Evolutionary conservation across 257 asterid genomes (phyloP), one percentile per base, ranked within the genome.

Genomic region (Penstemon eatonii): DNA sequence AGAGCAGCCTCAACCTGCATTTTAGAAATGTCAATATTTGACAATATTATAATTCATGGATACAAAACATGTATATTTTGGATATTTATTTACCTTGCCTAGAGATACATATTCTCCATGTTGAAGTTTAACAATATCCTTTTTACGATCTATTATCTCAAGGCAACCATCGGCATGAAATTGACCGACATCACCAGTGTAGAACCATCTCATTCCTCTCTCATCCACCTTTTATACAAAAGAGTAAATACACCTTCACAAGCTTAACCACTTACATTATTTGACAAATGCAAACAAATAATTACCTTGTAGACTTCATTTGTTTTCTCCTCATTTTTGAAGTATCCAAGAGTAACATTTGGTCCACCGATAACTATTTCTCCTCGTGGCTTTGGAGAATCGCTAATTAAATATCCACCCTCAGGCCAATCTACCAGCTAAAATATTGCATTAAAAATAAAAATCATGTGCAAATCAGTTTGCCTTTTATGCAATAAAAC

Each of bases 41-140:
- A 33, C 60, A 73, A 25, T 1, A 18, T 8, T 47, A 54, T 5
- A 40, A 54, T 39, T 40, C 1, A 25, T 25, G 33, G 33, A 25
- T 25, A 25, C 2, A 25, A 25, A 25, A 67, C 63, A 19, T 19
- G 8, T 12, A 11, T 38, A 67, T 40, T 51, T 43, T 25, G 40
- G 41, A 43, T n/a, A 33, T 25, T 40, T 25, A 9, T 60, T n/a
- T 76, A 87, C 99, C 99, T 91, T 94, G 47, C 99, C 97, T 38
- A 94, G 81, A 42, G 99, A 94, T 38, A 94, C 99, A 64, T 94
- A 94, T 76, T 94, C 99, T 59, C 97, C 99, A 41, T 94, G 99
- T 82, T 90, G 97, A 75, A 94, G 96, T 72, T 94, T 94, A 15
- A 91, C 96, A 8, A 91, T 94, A 73, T 91, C 99, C 83, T 94